phyloP scores from a whole-genome alignment of 2,329 filamentous ascomycete genomes.

The Neoarthrinium moseri region DNA sequence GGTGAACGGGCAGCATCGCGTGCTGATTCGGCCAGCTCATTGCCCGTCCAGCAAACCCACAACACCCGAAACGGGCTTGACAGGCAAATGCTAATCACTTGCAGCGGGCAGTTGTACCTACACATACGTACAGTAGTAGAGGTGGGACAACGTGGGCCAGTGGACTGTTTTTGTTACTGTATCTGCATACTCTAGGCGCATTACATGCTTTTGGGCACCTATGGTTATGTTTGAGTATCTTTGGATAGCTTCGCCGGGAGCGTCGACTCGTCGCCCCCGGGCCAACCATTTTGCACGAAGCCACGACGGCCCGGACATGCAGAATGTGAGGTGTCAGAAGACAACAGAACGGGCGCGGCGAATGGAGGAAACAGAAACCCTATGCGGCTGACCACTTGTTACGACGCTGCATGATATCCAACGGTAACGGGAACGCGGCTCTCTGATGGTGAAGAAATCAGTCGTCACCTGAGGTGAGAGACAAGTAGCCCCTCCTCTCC shows the following conservation, averaged over 20 bases:
- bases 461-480: not conserved
- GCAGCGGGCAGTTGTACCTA: not conserved
- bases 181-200: not conserved
- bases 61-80: not conserved
- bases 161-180: not conserved
- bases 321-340: not conserved
- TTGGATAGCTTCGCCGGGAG: not conserved
- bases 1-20: not conserved
- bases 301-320: not conserved
- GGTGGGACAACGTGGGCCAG: not conserved
- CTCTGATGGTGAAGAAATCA: not conserved
- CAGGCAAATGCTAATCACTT: not conserved
- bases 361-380: not conserved
- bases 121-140: not conserved
- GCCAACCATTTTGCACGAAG: constrained; percentile 1
- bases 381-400: not conserved
- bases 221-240: not conserved
- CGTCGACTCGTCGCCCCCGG: not conserved
- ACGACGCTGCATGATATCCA: not conserved
- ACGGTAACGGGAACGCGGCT: not conserved
- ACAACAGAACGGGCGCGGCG: not conserved
- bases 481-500: too few species aligned
- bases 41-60: not conserved
- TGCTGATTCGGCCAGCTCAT: constrained; percentile 1
- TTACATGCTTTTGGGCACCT: not conserved